Conservation (phyloP, 2,329 filamentous ascomycete genomes). For the Aspergillus sp. region DNA sequence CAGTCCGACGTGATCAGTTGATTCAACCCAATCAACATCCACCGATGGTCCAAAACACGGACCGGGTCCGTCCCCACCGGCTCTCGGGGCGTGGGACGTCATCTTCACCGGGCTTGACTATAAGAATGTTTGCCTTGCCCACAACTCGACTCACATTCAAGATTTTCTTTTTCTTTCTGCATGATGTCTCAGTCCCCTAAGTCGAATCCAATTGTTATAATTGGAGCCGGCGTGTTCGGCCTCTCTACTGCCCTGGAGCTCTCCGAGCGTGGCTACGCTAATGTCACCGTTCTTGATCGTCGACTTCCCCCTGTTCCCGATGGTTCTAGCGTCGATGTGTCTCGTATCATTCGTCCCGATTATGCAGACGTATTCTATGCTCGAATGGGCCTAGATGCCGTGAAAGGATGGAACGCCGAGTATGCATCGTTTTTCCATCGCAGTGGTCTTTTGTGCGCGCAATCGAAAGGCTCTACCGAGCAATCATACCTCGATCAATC, state of each 20-base stretch:
- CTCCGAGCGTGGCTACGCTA: conserved; percentile 4
- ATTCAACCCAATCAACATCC: too few species aligned
- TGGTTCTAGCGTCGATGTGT: conserved; percentile 35
- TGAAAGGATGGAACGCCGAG: conserved; percentile 10
- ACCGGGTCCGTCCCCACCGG: neutral
- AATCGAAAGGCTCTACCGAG: conserved; percentile 8
- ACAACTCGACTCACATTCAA: too few species aligned
- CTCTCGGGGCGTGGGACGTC: too few species aligned
- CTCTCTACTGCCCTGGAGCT: conserved; percentile 11
- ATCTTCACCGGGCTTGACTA: neutral
- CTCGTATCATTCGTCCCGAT: conserved; percentile 33
- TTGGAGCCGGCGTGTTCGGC: conserved; percentile 12
- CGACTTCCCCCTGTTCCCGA: conserved; percentile 25
- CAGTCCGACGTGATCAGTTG: too few species aligned
- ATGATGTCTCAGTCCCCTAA: too few species aligned
- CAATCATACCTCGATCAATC: conserved; percentile 11
- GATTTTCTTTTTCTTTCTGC: too few species aligned
- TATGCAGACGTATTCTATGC: conserved; percentile 31
- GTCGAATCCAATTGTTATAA: conserved; percentile 1
- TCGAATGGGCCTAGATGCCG: conserved; percentile 28
- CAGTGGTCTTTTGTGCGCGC: conserved; percentile 3
- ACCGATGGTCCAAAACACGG: too few species aligned
- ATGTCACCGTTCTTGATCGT: conserved; percentile 15
- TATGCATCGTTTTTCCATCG: conserved; percentile 17
- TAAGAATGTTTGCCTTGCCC: neutral